Conservation (phyloP, 2,329 filamentous ascomycete species). For the Pseudogymnoascus pannorum region DNA sequence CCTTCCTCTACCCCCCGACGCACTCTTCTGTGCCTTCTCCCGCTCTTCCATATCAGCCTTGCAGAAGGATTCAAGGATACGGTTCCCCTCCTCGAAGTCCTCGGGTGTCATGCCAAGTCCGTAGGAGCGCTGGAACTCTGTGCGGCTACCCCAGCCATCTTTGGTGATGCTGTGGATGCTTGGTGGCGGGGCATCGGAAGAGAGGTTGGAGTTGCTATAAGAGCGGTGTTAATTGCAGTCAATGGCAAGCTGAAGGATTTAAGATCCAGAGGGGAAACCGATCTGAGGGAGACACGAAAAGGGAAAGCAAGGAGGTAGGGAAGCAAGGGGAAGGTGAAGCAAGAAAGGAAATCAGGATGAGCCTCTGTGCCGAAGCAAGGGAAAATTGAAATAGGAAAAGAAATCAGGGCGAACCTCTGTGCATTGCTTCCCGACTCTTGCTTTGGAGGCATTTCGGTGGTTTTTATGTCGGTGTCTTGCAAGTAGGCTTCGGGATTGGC, state of each 20-base stretch:
- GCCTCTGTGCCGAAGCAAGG: not conserved
- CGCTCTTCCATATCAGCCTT: not conserved
- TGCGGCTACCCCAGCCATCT: not conserved
- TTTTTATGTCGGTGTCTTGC: not conserved
- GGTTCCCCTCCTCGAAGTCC: not conserved
- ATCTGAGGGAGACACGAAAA: not conserved
- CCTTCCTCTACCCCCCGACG: not conserved
- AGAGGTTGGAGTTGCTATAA: not conserved
- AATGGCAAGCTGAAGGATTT: not conserved
- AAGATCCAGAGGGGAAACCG: not conserved
- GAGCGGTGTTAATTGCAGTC: not conserved
- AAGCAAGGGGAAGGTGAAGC: not conserved
- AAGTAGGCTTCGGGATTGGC: too few relatives aligned
- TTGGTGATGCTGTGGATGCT: not conserved
- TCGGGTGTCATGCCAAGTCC: conserved; percentile 5
- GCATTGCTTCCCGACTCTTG: not conserved
- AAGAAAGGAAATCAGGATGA: not conserved
- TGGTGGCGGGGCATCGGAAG: not conserved
- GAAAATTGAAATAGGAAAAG: not conserved
- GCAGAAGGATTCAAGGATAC: not conserved
- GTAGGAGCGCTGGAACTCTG: not conserved
- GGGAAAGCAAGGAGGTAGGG: not conserved
- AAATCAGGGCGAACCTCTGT: not conserved
- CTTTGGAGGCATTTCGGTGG: not conserved
- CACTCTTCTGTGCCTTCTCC: not conserved